Evolutionary conservation across 2,329 filamentous ascomycete genomes (phyloP).

Genomic region (Pseudogymnoascus sp.): DNA sequence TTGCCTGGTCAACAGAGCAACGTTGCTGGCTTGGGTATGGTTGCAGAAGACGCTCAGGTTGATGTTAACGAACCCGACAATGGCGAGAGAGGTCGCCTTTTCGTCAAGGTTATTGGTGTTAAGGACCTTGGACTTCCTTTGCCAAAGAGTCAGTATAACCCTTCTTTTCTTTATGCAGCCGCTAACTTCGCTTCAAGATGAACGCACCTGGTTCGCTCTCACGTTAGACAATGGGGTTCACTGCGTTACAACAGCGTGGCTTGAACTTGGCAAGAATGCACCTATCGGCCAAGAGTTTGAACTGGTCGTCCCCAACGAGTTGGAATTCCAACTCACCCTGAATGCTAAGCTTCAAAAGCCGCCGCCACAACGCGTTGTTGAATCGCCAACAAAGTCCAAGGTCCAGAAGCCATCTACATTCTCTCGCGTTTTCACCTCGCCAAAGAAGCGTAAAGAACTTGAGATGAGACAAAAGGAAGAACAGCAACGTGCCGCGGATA

Average conservation of each 20-base stretch:
- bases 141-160: slow-evolving; percentile 63
- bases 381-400: slow-evolving; percentile 53
- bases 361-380: slow-evolving; percentile 45
- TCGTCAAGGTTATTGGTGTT: slow-evolving; percentile 97
- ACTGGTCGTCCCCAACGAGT: slow-evolving; percentile 88
- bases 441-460: slow-evolving; percentile 93
- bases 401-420: slow-evolving; percentile 70
- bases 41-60: slow-evolving; percentile 58
- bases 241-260: slow-evolving; percentile 92
- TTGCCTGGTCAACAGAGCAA: slow-evolving; percentile 84
- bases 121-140: slow-evolving; percentile 91
- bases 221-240: slow-evolving; percentile 98
- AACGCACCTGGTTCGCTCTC: slow-evolving; percentile 88
- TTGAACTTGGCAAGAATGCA: slow-evolving; percentile 83
- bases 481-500: slow-evolving; percentile 58
- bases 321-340: slow-evolving; percentile 97
- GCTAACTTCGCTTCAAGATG: slow-evolving; percentile 46
- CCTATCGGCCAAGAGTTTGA: slow-evolving; percentile 98
- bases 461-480: slow-evolving; percentile 79
- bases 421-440: slow-evolving; percentile 84
- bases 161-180: not conserved
- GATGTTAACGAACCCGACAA: slow-evolving; percentile 45
- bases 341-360: slow-evolving; percentile 90
- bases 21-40: slow-evolving; percentile 49
- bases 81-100: slow-evolving; percentile 80